Evolutionary conservation across 805 yeast species (phyloP), one percentile per base, ranked within the genome.

Genomic region (Candida chilensis): DNA sequence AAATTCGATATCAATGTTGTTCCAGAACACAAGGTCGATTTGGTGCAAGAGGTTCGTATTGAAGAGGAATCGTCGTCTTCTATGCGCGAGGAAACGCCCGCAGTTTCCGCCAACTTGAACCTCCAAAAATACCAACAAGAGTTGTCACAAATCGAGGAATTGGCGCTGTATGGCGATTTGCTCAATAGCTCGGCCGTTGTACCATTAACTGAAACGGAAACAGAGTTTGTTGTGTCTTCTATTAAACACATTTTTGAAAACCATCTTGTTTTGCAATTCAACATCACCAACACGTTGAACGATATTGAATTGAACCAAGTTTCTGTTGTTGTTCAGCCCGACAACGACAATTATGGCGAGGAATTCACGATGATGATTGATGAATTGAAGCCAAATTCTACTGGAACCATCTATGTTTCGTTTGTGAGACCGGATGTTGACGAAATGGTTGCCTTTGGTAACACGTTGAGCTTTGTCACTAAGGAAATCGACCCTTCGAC

Each of bases 191-290:
- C 94, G 2, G 49, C 59, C 21, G 54, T 64, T 20, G 63, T 74
- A 33, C 74, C 79, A 40, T 72, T 90, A 46, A 88, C 97, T 15
- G 98, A 92, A 53, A 67, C 72, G 36, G 97, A 88, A 53, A 86
- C 94, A 37, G 98, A 92, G 58, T 86, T 87, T 53, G 88, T 86
- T 27, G 94, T 92, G 36, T 70, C 69, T 31, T 88, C 81, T 20
- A 65, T 84, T 33, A 88, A 85, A 55, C 97, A 88, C 52, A 58
- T 88, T 33, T 92, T 83, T 56, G 74, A 74, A 37, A 62, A 72
- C 11, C 78, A 82, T 45, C 62, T 80, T 46, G 74, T 90, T 37
- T 57, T 87, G 39, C 96, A 90, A 61, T 90, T 73, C 57, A 76
- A 81, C 40, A 73, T 92, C 39, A 71, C 79, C 35, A 92, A 92